Conservation (phyloP, 192 early-diverging fungal genomes). For the Coemansia brasiliensis region DNA sequence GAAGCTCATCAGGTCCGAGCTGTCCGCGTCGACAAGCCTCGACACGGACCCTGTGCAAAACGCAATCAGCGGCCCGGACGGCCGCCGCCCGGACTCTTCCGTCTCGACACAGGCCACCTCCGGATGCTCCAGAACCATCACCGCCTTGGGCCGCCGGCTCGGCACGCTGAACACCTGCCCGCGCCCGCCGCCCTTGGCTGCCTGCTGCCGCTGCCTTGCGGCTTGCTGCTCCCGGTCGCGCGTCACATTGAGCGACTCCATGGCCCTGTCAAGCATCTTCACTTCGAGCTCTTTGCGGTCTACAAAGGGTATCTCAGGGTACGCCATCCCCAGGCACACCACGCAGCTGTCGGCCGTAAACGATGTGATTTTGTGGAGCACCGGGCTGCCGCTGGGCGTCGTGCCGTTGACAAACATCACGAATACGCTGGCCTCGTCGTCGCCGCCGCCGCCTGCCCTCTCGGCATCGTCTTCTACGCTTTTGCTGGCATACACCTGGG, state of each 20-base stretch:
- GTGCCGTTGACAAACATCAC: slow-evolving; percentile 46
- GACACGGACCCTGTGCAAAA: slow-evolving; percentile 40
- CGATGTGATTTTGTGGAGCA: slow-evolving; percentile 30
- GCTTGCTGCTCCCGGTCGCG: slow-evolving; percentile 5
- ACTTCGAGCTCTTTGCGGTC: slow-evolving; percentile 38
- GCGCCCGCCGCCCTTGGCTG: slow-evolving; percentile 8
- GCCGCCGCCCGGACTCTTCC: slow-evolving; percentile 12
- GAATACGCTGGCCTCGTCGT: slow-evolving; percentile 44
- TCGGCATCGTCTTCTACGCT: slow-evolving; percentile 10
- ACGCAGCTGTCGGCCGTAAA: slow-evolving; percentile 47
- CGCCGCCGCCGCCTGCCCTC: slow-evolving; percentile 21
- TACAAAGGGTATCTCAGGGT: slow-evolving; percentile 32
- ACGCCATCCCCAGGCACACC: slow-evolving; percentile 25
- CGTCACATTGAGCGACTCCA: slow-evolving; percentile 34
- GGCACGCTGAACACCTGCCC: slow-evolving; percentile 31
- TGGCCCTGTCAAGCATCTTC: slow-evolving; percentile 44
- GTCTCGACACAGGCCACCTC: slow-evolving; percentile 5
- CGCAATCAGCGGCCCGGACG: slow-evolving; percentile 33
- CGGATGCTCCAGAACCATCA: slow-evolving; percentile 40
- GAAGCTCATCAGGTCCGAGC: slow-evolving; percentile 25
- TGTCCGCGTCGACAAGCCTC: slow-evolving; percentile 32
- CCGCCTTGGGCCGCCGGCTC: slow-evolving; percentile 30
- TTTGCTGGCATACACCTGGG: slow-evolving; percentile 31
- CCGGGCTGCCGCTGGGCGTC: slow-evolving; percentile 16
- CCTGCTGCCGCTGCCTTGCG: neutral